A percentile compares a stretch with the other conserved stretches of the same genome.
Conservation (phyloP, 257 asterid genomes). For the Plantago major region DNA sequence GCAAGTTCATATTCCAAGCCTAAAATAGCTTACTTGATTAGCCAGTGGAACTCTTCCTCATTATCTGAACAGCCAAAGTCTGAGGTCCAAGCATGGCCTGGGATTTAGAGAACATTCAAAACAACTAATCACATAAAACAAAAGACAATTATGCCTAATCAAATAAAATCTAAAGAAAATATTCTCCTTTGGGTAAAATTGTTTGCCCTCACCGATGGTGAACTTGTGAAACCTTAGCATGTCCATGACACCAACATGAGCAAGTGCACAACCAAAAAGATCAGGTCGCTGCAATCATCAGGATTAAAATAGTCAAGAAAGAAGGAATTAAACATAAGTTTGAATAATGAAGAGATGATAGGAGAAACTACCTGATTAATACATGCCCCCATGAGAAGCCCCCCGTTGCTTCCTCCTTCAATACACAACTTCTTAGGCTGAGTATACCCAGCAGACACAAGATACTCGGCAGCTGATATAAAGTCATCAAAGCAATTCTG, state of each 20-base stretch:
- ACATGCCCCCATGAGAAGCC: constrained; percentile 65
- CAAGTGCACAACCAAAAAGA: constrained; percentile 68
- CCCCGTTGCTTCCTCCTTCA: constrained; percentile 76
- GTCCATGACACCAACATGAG: constrained; percentile 77
- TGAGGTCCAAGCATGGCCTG: constrained; percentile 75
- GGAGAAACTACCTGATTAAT: constrained; percentile 44
- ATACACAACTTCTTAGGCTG: constrained; percentile 51
- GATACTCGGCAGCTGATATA: constrained; percentile 46
- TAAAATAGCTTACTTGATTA: constrained; percentile 41
- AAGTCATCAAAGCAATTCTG: constrained; percentile 66
- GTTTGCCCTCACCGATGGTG: constrained; percentile 45
- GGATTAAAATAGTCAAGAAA: neutral
- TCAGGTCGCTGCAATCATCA: constrained; percentile 50
- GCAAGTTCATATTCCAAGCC: neutral
- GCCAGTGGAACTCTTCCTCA: constrained; percentile 64
- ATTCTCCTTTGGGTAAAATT: neutral
- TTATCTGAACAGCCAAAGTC: constrained; percentile 67
- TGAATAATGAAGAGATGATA: neutral
- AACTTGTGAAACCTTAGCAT: constrained; percentile 74
- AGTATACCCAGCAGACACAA: constrained; percentile 53
- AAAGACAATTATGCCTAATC: neutral
- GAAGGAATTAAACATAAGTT: neutral
- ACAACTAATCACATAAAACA: neutral
- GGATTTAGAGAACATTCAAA: neutral
- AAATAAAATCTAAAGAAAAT: neutral